These are phyloP conservation scores for Pestalotiopsis sp. DNA, from an alignment of 2,329 filamentous ascomycete genomes.

Conservation along the genomic window DNA sequence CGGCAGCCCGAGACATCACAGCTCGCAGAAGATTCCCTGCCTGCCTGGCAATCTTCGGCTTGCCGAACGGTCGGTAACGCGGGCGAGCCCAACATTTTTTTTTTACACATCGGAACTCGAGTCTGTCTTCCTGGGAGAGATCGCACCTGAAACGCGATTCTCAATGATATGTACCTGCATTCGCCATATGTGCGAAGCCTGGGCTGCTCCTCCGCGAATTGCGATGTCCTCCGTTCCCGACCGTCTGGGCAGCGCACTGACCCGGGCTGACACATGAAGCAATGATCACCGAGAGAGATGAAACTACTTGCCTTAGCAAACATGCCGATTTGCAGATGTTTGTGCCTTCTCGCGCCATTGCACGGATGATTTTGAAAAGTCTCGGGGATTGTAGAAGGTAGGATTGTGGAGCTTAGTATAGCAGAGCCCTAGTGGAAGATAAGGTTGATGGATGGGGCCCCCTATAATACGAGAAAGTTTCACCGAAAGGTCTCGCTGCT, in stretches of 20 bases:
- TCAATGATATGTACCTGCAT: neutral
- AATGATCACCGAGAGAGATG: neutral
- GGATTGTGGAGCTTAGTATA: neutral
- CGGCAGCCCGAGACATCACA: neutral
- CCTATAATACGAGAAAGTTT: too few relatives aligned
- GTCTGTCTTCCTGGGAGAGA: too few relatives aligned
- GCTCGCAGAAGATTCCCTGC: neutral
- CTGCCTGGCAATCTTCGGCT: too few relatives aligned
- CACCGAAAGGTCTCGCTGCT: too few relatives aligned
- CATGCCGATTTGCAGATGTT: too few relatives aligned
- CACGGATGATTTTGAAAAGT: neutral
- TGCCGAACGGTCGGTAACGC: too few relatives aligned
- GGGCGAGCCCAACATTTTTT: too few relatives aligned
- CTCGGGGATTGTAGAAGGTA: neutral
- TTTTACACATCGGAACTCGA: too few relatives aligned
- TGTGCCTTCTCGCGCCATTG: neutral
- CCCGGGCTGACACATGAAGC: neutral
- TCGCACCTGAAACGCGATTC: too few relatives aligned
- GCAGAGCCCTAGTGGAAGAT: neutral
- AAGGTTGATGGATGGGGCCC: neutral
- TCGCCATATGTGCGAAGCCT: neutral
- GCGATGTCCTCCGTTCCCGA: neutral
- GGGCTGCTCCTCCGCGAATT: neutral
- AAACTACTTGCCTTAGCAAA: neutral
- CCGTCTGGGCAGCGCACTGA: neutral